phyloP scores from a whole-genome alignment of 495 filamentous ascomycete species.

The Collariella sp. region DNA sequence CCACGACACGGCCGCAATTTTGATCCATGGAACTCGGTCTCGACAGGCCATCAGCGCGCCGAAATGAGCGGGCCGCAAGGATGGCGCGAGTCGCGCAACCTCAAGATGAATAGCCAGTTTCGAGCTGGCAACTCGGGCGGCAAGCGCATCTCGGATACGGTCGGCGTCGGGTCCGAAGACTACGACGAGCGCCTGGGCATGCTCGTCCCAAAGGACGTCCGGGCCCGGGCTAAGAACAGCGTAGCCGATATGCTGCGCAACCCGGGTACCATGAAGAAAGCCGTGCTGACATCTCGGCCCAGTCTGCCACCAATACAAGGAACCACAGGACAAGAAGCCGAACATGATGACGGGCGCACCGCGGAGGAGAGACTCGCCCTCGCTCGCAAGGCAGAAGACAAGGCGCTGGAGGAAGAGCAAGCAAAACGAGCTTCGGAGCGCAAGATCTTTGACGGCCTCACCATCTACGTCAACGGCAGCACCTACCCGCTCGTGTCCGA shows the following conservation, averaged over 20 bases:
- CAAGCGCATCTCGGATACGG: constrained; percentile 47
- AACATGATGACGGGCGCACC: constrained; percentile 1
- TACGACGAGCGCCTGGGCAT: constrained; percentile 39
- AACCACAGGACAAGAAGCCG: background rate
- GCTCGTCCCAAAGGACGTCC: constrained; percentile 37
- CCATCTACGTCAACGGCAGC: constrained; percentile 83
- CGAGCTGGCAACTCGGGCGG: constrained; percentile 42
- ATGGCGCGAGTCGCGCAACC: constrained; percentile 61
- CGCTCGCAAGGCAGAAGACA: constrained; percentile 31
- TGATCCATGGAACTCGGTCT: constrained; percentile 74
- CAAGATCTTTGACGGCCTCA: constrained; percentile 55
- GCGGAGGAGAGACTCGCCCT: constrained; percentile 26
- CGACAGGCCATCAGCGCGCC: constrained; percentile 72
- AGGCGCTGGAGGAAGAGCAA: constrained; percentile 16
- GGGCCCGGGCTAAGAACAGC: constrained; percentile 31
- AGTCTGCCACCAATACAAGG: background rate
- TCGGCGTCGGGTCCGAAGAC: constrained; percentile 45
- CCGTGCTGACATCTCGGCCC: background rate
- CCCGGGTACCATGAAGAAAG: constrained; percentile 33
- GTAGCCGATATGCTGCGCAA: constrained; percentile 43
- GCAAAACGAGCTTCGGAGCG: constrained; percentile 19
- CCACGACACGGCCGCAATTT: constrained; percentile 46
- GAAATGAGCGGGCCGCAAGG: constrained; percentile 53
- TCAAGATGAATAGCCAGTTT: constrained; percentile 64
- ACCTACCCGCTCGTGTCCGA: constrained; percentile 76